Conservation (phyloP, 345 rosid genomes). For the Dipteronia sinensis region DNA sequence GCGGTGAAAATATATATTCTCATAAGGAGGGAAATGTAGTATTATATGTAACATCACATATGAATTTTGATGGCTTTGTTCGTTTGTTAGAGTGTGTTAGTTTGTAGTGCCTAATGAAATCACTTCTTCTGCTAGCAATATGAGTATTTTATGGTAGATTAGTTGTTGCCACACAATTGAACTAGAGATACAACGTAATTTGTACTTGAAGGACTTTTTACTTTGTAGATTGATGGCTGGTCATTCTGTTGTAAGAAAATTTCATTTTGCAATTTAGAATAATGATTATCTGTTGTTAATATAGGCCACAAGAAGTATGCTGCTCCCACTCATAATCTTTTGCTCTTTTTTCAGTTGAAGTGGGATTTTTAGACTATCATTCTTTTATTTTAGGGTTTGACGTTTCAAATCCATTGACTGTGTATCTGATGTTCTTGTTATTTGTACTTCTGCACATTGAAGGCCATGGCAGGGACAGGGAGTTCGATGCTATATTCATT, state of each 20-base stretch:
- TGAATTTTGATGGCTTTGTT: not conserved
- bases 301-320: not conserved
- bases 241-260: not conserved
- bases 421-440: slow-evolving; percentile 4
- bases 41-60: too few species aligned
- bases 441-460: not conserved
- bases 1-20: too few species aligned
- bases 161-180: not conserved
- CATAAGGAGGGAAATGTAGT: not conserved
- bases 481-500: slow-evolving; percentile 76
- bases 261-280: not conserved
- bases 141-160: not conserved
- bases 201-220: not conserved
- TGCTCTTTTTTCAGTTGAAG: not conserved
- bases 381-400: not conserved
- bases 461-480: slow-evolving; percentile 74
- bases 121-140: not conserved
- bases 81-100: not conserved
- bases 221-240: not conserved
- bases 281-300: not conserved
- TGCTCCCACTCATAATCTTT: not conserved
- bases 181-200: not conserved
- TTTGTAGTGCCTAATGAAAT: not conserved
- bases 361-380: not conserved
- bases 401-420: not conserved